Evolutionary conservation across 768 basidiomycete genomes (phyloP).

Genomic region (Chlorophyllum brunneum): DNA sequence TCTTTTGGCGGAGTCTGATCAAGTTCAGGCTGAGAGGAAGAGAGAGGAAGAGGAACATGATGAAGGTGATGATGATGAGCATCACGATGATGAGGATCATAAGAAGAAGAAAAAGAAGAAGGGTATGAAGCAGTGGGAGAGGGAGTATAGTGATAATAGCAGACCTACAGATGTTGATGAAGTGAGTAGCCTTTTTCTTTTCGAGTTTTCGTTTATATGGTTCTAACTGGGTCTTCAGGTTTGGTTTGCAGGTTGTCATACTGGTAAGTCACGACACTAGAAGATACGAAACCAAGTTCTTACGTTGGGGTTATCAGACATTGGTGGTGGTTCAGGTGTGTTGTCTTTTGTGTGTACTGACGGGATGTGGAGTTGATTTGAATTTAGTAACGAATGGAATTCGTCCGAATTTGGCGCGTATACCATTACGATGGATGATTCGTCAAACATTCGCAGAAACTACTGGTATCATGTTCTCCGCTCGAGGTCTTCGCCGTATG

Average conservation of each 20-base stretch:
- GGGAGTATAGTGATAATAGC: slow-evolving; percentile 14
- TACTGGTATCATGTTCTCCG: slow-evolving; percentile 56
- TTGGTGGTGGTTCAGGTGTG: slow-evolving; percentile 51
- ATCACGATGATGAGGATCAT: neutral
- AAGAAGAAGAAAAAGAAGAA: slow-evolving; percentile 9
- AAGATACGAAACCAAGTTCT: neutral
- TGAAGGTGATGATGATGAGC: slow-evolving; percentile 3
- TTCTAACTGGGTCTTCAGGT: slow-evolving; percentile 14
- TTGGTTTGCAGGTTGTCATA: slow-evolving; percentile 40
- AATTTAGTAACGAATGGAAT: slow-evolving; percentile 36
- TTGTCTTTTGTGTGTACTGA: neutral
- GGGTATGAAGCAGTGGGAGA: slow-evolving; percentile 20
- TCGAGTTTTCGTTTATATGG: neutral
- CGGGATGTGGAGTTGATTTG: too few relatives aligned
- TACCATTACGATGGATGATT: slow-evolving; percentile 66
- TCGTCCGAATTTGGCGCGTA: slow-evolving; percentile 41
- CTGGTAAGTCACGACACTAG: slow-evolving; percentile 28
- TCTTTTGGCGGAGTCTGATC: slow-evolving; percentile 23
- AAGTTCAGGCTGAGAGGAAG: neutral
- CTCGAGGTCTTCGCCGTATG: slow-evolving; percentile 34
- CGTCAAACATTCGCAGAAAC: slow-evolving; percentile 57
- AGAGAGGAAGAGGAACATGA: slow-evolving; percentile 1
- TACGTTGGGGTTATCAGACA: slow-evolving; percentile 28
- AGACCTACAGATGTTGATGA: slow-evolving; percentile 42
- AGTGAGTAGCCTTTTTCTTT: slow-evolving; percentile 28